Base-by-base conservation (phyloP, 352 stramenopile genomes). In the Phytophthora kernoviae region DNA sequence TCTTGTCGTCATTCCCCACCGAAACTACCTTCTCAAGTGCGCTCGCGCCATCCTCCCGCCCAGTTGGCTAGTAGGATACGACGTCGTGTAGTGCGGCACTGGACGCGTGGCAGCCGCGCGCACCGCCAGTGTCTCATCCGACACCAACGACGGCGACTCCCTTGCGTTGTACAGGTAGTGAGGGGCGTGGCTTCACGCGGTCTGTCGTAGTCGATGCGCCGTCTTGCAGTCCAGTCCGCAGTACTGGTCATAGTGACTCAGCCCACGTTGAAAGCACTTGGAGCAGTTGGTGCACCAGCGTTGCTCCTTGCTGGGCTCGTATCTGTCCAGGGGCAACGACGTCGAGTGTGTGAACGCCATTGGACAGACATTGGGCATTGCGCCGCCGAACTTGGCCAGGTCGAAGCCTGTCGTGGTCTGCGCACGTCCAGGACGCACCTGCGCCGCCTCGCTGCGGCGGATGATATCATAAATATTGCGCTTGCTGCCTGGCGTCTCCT, bases 281-380 rank as follows among this genome's bases (percentile, higher is more conserved):
- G 68, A 77, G 61, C 83, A 93, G 63, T 93, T 93, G 18, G 70
- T 74, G 58, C 83, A 93, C 81, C 81, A 90, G 22, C 83, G 79
- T 64, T 85, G 76, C 47, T 90, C 83, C 43, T 84, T 87, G 46
- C 73, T 88, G 40, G 79, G 75, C 61, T 84, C 71, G 58, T 87
- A 73, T n/a, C 53, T 49, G 26, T 65, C 37, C 14, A 55, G 48
- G 5, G 54, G 45, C 26, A 70, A 50, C 9, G 60, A 67, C 21
- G 45, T 39, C 21, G 60, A 68, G 15, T 63, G 68, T 1, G 32
- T 37, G 15, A 70, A 68, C 2, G 48, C 37, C 43, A 27, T 21
- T 30, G 54, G 48, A 6, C 50, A 43, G 10, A 34, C 39, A 12
- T 7, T 15, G 1, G 54, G 33, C 32, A 54, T 21, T 15, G 45